A percentile compares a stretch with the other conserved stretches of the same genome.
phyloP scores from a whole-genome alignment of 2,329 filamentous ascomycete genomes.

The Microascus cirrosus region DNA sequence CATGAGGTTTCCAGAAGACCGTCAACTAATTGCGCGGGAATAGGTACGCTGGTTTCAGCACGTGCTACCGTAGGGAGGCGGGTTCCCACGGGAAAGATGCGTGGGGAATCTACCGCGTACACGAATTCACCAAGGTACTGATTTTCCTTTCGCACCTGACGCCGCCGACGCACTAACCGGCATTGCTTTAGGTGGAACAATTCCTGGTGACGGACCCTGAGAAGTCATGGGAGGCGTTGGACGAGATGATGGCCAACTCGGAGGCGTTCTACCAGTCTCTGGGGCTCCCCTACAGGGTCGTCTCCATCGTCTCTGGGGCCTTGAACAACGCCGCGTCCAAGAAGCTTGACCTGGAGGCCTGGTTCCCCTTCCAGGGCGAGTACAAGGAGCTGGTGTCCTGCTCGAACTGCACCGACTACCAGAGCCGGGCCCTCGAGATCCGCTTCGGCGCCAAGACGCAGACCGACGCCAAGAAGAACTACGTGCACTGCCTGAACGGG shows the following conservation, averaged over 20 bases:
- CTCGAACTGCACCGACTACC: slow-evolving; percentile 97
- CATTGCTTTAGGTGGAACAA: slow-evolving; percentile 47
- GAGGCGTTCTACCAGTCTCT: slow-evolving; percentile 95
- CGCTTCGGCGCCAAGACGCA: slow-evolving; percentile 80
- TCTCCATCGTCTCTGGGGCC: slow-evolving; percentile 91
- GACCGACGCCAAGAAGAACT: slow-evolving; percentile 72
- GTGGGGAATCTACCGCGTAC: slow-evolving; percentile 96
- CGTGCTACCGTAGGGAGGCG: slow-evolving; percentile 92
- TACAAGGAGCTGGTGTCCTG: slow-evolving; percentile 98
- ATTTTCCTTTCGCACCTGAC: neutral
- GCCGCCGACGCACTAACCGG: neutral
- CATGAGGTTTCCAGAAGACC: neutral
- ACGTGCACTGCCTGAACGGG: slow-evolving; percentile 86
- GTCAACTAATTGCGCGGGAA: slow-evolving; percentile 13
- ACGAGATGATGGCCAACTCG: slow-evolving; percentile 81
- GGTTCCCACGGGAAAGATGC: slow-evolving; percentile 79
- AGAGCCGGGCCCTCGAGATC: slow-evolving; percentile 87
- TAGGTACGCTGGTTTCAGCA: slow-evolving; percentile 88
- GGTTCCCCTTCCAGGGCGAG: slow-evolving; percentile 92
- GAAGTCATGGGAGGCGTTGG: slow-evolving; percentile 86
- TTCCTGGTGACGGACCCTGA: slow-evolving; percentile 76
- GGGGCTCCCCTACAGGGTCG: slow-evolving; percentile 79
- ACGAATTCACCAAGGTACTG: slow-evolving; percentile 88
- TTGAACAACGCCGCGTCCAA: slow-evolving; percentile 69
- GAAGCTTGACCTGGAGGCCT: slow-evolving; percentile 93